Evolutionary conservation across 345 rosid species (phyloP).

Genomic region (Combretum micranthum): DNA sequence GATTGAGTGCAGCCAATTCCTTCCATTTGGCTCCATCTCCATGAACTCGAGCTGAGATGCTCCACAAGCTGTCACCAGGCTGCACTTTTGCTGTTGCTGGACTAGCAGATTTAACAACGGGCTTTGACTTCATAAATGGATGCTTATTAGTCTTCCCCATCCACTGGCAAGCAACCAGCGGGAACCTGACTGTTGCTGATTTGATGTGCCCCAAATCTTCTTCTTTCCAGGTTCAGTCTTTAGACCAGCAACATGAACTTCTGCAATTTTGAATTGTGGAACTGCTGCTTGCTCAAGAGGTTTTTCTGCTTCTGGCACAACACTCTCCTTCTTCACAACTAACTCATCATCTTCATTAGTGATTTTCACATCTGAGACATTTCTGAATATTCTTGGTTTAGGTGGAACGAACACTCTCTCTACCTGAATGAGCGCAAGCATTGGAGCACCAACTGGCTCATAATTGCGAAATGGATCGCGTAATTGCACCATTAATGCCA

Average conservation of each 20-base stretch:
- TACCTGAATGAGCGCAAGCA: constrained; percentile 93
- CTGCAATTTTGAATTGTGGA: constrained; percentile 61
- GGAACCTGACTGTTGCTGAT: constrained; percentile 83
- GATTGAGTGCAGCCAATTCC: constrained; percentile 38
- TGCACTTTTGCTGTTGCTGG: constrained; percentile 36
- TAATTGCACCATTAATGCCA: constrained; percentile 87
- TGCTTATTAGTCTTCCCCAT: constrained; percentile 84
- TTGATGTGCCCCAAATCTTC: constrained; percentile 59
- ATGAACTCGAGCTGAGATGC: constrained; percentile 56
- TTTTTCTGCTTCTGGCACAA: constrained; percentile 34
- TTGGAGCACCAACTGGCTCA: constrained; percentile 89
- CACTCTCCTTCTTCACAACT: constrained; percentile 12
- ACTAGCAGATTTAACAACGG: constrained; percentile 28
- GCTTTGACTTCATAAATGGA: constrained; percentile 48
- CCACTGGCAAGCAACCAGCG: constrained; percentile 91
- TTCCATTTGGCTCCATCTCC: constrained; percentile 65
- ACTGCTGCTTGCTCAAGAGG: constrained; percentile 40
- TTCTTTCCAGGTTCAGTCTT: constrained; percentile 58
- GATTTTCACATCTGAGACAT: constrained; percentile 51
- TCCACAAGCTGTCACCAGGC: constrained; percentile 74
- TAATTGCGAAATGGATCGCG: constrained; percentile 76
- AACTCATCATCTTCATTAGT: constrained; percentile 40
- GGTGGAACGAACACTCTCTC: constrained; percentile 92
- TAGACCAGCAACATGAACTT: constrained; percentile 80
- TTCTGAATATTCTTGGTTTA: constrained; percentile 66